Conservation (phyloP, 2,329 filamentous ascomycete species). For the Aspergillus intermedius region DNA sequence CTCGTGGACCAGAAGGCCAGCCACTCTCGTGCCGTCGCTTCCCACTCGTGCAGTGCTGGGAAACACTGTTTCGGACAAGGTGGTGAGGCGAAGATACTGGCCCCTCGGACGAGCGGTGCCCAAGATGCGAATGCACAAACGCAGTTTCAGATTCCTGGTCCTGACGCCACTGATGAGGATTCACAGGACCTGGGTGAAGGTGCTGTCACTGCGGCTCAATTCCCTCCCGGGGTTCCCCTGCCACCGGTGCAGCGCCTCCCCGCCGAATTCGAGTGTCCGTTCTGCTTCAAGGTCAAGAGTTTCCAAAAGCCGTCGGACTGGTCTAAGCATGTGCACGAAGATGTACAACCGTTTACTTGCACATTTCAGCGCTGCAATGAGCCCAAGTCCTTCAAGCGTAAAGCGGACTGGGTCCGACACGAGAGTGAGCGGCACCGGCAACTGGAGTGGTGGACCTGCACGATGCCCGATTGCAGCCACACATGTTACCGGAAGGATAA, state of each 20-base stretch:
- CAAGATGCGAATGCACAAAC: conserved; percentile 55
- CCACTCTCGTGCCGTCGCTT: conserved; percentile 57
- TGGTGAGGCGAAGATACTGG: conserved; percentile 58
- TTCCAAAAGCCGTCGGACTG: conserved; percentile 90
- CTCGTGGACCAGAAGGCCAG: conserved; percentile 64
- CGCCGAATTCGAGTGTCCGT: conserved; percentile 80
- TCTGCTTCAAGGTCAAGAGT: conserved; percentile 79
- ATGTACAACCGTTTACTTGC: conserved; percentile 88
- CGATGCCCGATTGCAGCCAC: conserved; percentile 72
- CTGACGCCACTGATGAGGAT: conserved; percentile 57
- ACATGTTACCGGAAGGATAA: conserved; percentile 84
- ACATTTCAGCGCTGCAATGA: conserved; percentile 79
- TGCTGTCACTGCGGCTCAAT: conserved; percentile 63
- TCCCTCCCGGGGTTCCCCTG: conserved; percentile 72
- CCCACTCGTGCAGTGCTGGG: conserved; percentile 54
- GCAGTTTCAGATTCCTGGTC: conserved; percentile 50
- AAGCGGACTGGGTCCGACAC: conserved; percentile 92
- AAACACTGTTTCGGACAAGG: conserved; percentile 60
- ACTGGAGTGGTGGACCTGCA: conserved; percentile 84
- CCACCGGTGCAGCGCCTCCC: conserved; percentile 72
- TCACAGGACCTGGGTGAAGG: conserved; percentile 62
- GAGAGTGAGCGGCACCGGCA: conserved; percentile 88
- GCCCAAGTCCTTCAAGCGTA: conserved; percentile 87
- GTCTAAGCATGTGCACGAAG: conserved; percentile 94
- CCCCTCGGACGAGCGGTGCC: conserved; percentile 42